phyloP scores from a whole-genome alignment of 768 basidiomycete species.

The Leccinum disarticulatum region DNA sequence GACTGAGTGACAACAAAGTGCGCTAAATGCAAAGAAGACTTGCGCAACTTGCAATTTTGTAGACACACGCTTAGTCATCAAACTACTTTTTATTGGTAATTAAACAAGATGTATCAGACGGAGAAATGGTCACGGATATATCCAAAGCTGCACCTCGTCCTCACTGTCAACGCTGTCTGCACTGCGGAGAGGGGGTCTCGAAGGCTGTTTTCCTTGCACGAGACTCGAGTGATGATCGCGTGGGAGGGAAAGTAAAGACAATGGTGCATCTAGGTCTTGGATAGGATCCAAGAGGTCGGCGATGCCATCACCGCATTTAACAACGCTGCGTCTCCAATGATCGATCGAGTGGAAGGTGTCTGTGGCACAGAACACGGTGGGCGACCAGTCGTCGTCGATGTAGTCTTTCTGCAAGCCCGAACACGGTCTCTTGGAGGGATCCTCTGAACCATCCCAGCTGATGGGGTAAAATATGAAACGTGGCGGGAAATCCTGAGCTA shows the following conservation, averaged over 20 bases:
- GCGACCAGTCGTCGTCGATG: constrained; percentile 35
- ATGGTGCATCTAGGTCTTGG: constrained; percentile 12
- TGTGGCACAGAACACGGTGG: constrained; percentile 18
- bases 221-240: neutral
- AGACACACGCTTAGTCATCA: constrained; percentile 21
- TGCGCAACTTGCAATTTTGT: neutral
- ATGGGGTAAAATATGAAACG: constrained; percentile 29
- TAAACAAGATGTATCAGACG: neutral
- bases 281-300: constrained; percentile 18
- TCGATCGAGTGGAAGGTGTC: constrained; percentile 26
- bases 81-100: too few species aligned
- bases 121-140: constrained; percentile 9
- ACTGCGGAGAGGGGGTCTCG: neutral
- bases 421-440: constrained; percentile 8
- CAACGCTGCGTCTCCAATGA: constrained; percentile 22
- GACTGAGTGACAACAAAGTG: neutral
- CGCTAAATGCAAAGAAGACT: too few species aligned
- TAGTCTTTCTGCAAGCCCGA: neutral
- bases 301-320: constrained; percentile 2
- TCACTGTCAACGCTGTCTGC: constrained; percentile 4
- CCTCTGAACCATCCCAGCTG: constrained; percentile 25
- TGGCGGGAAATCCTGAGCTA: constrained; percentile 10
- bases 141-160: constrained; percentile 16
- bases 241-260: constrained; percentile 16
- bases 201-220: neutral